Base-by-base conservation (phyloP, 805 yeast genomes). In the Candida sithepensis region DNA sequence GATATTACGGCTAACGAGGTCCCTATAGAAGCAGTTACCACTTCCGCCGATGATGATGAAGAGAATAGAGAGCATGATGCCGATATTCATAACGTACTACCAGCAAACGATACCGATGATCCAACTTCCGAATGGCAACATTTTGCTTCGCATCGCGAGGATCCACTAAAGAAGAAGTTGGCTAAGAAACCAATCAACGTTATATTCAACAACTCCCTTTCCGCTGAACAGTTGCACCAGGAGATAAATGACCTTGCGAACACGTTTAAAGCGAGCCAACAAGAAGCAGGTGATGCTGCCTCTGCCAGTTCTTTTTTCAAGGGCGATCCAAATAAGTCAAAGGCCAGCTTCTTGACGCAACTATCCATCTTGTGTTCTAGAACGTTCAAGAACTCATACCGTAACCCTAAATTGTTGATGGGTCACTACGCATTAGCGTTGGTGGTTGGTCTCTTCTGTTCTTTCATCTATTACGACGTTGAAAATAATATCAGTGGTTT, bases 401-500 rank as follows among this genome's bases (percentile, higher is more conserved):
- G 99, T 62, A 91, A 91, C 66, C 99, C 99, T 9, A 84, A 81
- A 68, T 72, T 94, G n/a, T 74, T 94, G 45, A 64, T 90, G 50
- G 87, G 94, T 1, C 96, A 94, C 59, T 92, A 92, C 60, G 70
- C 85, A 2, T 72, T 92, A 50, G 84, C 97, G 0, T 66, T 88
- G 8, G 64, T 83, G 14, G 79, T 92, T 65, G 97, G 96, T 1
- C 60, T 82, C 3, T 86, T 92, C 67, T 84, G 96, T 66, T 97
- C 98, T 0, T 79, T 79, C 43, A 72, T 94, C 37, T 94, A 94
- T 65, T 92, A 84, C 68, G 75, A 89, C 59, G 82, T 92, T 22
- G 72, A 82, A 38, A 86, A 89, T 61, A 97, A 92, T 64, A 92
- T 94, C 46, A 83, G 96, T 59, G 99, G 99, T 0, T 94, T 94